Evolutionary conservation across 1,284 basidiomycete species (phyloP).

Genomic region (Pholiota adiposa): DNA sequence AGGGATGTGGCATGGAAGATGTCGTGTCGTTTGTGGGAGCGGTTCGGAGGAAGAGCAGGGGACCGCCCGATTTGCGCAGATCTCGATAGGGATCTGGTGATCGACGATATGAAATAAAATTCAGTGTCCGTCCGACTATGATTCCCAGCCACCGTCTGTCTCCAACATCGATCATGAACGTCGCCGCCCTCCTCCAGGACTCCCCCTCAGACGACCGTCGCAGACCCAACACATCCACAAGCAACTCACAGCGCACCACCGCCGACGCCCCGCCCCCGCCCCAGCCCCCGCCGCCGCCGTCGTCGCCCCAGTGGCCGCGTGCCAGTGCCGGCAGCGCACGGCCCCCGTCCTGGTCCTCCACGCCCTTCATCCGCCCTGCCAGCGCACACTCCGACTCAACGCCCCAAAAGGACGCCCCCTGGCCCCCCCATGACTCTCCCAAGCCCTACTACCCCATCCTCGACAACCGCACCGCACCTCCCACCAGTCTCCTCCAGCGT

Average conservation of each 20-base stretch:
- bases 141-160: constrained; percentile 7
- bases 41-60: too few relatives aligned
- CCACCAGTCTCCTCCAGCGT: constrained; percentile 2
- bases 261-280: background rate
- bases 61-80: constrained; percentile 8
- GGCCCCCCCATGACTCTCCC: background rate
- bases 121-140: constrained; percentile 1
- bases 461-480: constrained; percentile 6
- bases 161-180: constrained; percentile 57
- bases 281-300: background rate
- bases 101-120: constrained; percentile 12
- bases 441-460: background rate
- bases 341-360: background rate
- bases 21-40: background rate
- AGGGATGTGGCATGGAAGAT: background rate
- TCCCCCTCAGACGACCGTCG: constrained; percentile 58
- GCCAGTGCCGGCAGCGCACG: background rate
- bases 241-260: constrained; percentile 1
- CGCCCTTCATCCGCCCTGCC: constrained; percentile 12
- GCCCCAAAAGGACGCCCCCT: constrained; percentile 9
- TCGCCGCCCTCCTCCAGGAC: constrained; percentile 70
- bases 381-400: constrained; percentile 7
- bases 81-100: constrained; percentile 15
- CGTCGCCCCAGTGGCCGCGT: constrained; percentile 7
- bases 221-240: constrained; percentile 3